phyloP scores from a whole-genome alignment of 352 stramenopile genomes.

The Phytophthora pseudosyringae region DNA sequence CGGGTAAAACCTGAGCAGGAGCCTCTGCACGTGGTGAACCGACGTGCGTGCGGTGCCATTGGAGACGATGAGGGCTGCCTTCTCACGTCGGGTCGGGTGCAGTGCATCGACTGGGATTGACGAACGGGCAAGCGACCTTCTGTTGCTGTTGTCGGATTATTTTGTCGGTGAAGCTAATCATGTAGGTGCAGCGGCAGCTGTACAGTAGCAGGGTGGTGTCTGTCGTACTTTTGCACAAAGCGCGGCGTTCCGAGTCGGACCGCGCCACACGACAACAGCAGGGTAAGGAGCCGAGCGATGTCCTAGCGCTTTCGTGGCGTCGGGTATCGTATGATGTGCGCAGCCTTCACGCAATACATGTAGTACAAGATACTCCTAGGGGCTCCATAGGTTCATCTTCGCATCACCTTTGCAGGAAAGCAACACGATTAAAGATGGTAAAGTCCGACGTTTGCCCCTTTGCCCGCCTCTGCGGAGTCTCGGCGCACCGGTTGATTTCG shows the following conservation, averaged over 20 bases:
- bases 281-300: constrained; percentile 27
- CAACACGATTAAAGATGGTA: constrained; percentile 28
- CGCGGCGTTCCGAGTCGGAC: neutral
- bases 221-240: constrained; percentile 22
- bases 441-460: constrained; percentile 17
- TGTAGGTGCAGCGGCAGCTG: constrained; percentile 16
- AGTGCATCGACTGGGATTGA: constrained; percentile 10
- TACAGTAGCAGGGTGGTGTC: constrained; percentile 23
- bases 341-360: constrained; percentile 7
- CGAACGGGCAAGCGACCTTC: constrained; percentile 2
- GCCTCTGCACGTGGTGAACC: neutral
- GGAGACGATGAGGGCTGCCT: constrained; percentile 4
- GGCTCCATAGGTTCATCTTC: constrained; percentile 21
- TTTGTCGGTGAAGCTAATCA: constrained; percentile 10
- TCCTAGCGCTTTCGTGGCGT: constrained; percentile 19
- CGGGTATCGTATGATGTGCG: constrained; percentile 28
- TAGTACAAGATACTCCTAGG: too few relatives aligned
- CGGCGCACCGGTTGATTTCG: constrained; percentile 11
- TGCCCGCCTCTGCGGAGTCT: constrained; percentile 15
- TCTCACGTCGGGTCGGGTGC: constrained; percentile 3
- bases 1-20: constrained; percentile 13
- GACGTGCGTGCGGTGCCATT: constrained; percentile 2
- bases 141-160: constrained; percentile 17
- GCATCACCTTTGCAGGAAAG: constrained; percentile 20
- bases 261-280: constrained; percentile 16